phyloP scores from a whole-genome alignment of 2,329 filamentous ascomycete species.

The Drechslerella stenobrocha region DNA sequence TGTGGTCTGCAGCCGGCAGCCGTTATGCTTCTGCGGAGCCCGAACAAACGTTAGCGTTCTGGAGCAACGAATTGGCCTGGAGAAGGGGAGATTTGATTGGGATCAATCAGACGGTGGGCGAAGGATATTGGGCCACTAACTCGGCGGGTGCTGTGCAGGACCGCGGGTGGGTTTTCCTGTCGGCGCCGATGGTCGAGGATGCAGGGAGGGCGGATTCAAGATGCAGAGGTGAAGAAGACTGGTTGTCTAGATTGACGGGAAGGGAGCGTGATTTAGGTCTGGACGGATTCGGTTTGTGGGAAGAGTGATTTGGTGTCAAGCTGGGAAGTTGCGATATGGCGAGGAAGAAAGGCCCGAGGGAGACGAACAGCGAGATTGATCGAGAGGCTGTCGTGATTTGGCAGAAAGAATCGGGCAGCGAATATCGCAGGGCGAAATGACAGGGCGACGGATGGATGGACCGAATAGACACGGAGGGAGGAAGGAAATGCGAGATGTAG shows the following conservation, averaged over 20 bases:
- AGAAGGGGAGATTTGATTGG: background rate
- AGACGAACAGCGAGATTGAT: background rate
- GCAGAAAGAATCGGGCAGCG: too few relatives aligned
- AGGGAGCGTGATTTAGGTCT: background rate
- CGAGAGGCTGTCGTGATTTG: background rate
- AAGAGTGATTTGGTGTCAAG: background rate
- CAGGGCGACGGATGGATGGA: background rate
- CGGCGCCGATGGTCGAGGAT: too few relatives aligned
- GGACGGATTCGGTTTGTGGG: background rate
- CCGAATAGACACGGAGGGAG: background rate
- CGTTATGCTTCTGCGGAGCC: background rate
- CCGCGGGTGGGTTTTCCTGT: background rate
- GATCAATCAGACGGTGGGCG: background rate
- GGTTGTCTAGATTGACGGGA: too few relatives aligned
- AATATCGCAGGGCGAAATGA: background rate
- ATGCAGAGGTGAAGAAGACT: too few relatives aligned
- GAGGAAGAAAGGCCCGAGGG: background rate
- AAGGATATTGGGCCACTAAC: background rate
- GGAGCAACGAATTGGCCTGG: background rate
- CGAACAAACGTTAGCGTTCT: slow-evolving; percentile 3
- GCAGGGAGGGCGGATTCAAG: too few relatives aligned
- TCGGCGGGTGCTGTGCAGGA: background rate
- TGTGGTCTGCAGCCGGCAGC: background rate
- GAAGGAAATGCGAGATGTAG: background rate
- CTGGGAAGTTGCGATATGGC: slow-evolving; percentile 5